These are phyloP conservation scores for Linnemannia elongata DNA, from an alignment of 192 early-diverging fungal species.

Conservation along the genomic window DNA sequence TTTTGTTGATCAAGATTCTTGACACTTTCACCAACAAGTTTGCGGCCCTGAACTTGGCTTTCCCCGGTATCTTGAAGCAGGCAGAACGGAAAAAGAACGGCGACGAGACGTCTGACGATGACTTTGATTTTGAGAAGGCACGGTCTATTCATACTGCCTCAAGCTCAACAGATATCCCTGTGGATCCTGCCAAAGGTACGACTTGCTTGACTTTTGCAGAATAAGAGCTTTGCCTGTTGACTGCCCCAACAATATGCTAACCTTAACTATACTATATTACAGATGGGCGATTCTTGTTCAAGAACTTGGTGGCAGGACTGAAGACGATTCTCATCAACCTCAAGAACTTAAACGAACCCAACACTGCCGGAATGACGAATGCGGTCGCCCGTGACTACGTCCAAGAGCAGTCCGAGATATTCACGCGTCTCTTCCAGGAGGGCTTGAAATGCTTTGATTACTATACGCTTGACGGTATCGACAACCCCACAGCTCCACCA, in stretches of 20 bases:
- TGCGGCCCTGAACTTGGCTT: conserved; percentile 73
- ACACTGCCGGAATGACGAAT: conserved; percentile 57
- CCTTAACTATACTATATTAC: background rate
- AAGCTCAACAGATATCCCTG: conserved; percentile 59
- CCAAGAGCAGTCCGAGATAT: conserved; percentile 79
- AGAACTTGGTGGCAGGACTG: conserved; percentile 89
- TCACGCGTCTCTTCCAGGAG: conserved; percentile 79
- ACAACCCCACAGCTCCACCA: conserved; percentile 47
- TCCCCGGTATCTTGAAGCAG: conserved; percentile 71
- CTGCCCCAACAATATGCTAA: background rate
- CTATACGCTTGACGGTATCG: conserved; percentile 77
- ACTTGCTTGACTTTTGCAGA: background rate
- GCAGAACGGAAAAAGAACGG: conserved; percentile 65
- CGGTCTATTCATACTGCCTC: conserved; percentile 67
- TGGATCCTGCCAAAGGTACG: conserved; percentile 83
- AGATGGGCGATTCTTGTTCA: conserved; percentile 92
- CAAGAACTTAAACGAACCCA: conserved; percentile 75
- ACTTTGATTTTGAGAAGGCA: conserved; percentile 71
- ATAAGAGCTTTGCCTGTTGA: background rate
- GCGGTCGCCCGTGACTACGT: conserved; percentile 75
- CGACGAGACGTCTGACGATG: conserved; percentile 52
- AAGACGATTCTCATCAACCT: conserved; percentile 86
- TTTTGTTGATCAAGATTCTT: conserved; percentile 84
- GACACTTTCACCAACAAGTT: conserved; percentile 89
- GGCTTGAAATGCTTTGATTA: conserved; percentile 89